phyloP scores from a whole-genome alignment of 2,329 filamentous ascomycete genomes.

The Conoideocrella luteorostrata region DNA sequence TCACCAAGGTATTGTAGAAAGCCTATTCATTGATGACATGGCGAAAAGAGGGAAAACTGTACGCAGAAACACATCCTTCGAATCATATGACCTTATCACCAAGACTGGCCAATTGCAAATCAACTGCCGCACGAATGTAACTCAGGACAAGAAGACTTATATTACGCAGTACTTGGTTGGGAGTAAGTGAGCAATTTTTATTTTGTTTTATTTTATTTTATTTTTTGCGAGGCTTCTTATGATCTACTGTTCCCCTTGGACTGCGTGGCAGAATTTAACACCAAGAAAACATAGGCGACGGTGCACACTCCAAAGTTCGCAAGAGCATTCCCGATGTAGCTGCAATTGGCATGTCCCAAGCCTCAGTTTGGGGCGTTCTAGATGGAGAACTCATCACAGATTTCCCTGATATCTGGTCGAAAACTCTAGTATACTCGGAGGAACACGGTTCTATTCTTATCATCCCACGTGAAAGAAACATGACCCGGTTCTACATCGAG shows the following conservation, averaged over 20 bases:
- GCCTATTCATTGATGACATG: constrained; percentile 63
- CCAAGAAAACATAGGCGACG: constrained; percentile 45
- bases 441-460: constrained; percentile 64
- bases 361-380: constrained; percentile 61
- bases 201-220: background rate
- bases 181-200: constrained; percentile 38
- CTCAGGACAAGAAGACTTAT: constrained; percentile 43
- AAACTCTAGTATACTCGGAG: constrained; percentile 62
- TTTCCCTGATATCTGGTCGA: constrained; percentile 71
- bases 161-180: constrained; percentile 61
- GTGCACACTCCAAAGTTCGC: constrained; percentile 64
- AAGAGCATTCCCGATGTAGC: constrained; percentile 53
- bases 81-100: constrained; percentile 43
- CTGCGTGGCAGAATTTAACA: no score
- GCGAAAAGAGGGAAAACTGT: constrained; percentile 57
- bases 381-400: constrained; percentile 65
- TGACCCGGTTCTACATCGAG: constrained; percentile 60
- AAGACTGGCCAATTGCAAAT: constrained; percentile 39
- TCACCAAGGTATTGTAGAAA: constrained; percentile 72
- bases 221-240: no score
- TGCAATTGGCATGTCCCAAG: constrained; percentile 48
- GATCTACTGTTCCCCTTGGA: background rate
- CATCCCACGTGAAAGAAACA: constrained; percentile 65
- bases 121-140: constrained; percentile 46
- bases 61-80: constrained; percentile 57